These are phyloP conservation scores for Botryotinia convoluta DNA, from an alignment of 2,329 filamentous ascomycete genomes.

Conservation along the genomic window DNA sequence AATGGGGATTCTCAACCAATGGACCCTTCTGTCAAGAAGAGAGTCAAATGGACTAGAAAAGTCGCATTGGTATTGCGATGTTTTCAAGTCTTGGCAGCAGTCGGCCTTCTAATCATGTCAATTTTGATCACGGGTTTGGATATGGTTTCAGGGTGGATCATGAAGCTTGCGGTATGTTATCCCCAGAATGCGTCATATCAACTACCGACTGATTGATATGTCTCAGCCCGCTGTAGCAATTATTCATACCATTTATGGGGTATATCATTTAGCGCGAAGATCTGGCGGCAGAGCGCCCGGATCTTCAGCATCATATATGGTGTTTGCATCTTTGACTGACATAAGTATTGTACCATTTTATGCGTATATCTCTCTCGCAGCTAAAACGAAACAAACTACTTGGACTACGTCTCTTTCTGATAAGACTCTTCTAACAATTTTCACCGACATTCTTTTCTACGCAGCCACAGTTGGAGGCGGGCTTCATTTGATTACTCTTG, in stretches of 20 bases:
- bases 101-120: conserved; percentile 70
- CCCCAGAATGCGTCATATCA: neutral
- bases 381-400: conserved; percentile 39
- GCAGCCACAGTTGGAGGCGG: conserved; percentile 60
- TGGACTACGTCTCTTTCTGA: conserved; percentile 71
- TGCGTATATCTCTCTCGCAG: conserved; percentile 51
- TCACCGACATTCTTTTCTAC: conserved; percentile 68
- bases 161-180: conserved; percentile 67
- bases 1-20: conserved; percentile 62
- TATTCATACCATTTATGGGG: conserved; percentile 69
- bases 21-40: conserved; percentile 65
- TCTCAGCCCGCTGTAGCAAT: conserved; percentile 71
- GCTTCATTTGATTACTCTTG: conserved; percentile 68
- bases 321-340: conserved; percentile 77
- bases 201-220: conserved; percentile 28
- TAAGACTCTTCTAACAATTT: conserved; percentile 52
- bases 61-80: conserved; percentile 67
- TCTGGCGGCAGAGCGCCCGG: conserved; percentile 69
- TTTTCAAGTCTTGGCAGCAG: conserved; percentile 63
- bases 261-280: conserved; percentile 75
- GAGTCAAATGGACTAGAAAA: conserved; percentile 67
- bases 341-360: conserved; percentile 54
- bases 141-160: conserved; percentile 67
- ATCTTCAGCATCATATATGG: conserved; percentile 83
- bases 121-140: conserved; percentile 72